Evolutionary conservation across 345 rosid species (phyloP), one percentile per base, ranked within the genome.

Genomic region (Isatis tinctoria): DNA sequence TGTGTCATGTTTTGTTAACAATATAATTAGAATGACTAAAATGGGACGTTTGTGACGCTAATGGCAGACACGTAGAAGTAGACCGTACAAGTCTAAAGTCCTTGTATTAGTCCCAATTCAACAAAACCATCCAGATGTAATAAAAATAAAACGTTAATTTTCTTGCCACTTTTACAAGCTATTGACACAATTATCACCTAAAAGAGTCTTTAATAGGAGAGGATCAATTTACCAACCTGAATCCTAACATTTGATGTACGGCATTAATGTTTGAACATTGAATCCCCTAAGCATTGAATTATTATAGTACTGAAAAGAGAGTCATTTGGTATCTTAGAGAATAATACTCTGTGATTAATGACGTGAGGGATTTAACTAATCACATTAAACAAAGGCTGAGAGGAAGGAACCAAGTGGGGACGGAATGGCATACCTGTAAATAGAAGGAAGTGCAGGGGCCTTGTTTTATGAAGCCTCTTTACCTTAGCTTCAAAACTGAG

Each of bases 401-500:
- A 26, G 24, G 24, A 22, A 22, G 2, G 24, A 69, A 69, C 26
- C 67, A 71, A 65, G 62, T 48, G 72, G 72, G 39, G 65, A 53
- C 49, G 45, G 45, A 72, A 56, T 78, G 77, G 81, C 39, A 72
- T 51, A 49, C 2, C 11, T 0, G 77, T 78, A 72, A 72, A 78
- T 72, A 66, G 5, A 51, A 3, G 0, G 4, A 67, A 72, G 17
- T 0, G 0, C 13, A 4, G 10, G 81, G 81, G 63, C 4, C 0
- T 69, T 17, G 2, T 24, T 24, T 32, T 8, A 60, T 0, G 0
- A 10, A 35, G 39, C 33, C 8, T 48, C 62, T 41, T 51, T 60
- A 66, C 74, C 77, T 78, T 73, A 26, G 74, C 81, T 73, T 73
- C 74, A 67, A 78, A 72, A 72, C 77, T 67, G 70, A 66, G 69